Evolutionary conservation across 2,329 filamentous ascomycete genomes (phyloP).

Genomic region (Colletotrichum destructivum): DNA sequence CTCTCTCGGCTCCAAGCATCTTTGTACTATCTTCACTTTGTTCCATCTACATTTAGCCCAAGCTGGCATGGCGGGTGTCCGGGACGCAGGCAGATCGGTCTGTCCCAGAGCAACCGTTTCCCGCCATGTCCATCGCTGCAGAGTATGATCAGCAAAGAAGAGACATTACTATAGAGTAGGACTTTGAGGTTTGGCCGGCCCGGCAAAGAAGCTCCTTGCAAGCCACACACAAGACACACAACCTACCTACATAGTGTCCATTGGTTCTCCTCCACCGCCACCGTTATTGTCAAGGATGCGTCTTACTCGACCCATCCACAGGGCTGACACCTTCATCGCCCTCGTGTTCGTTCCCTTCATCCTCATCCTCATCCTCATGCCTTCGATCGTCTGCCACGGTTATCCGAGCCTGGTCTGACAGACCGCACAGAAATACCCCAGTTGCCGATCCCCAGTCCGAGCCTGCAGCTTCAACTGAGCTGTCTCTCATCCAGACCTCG

Average conservation of each 20-base stretch:
- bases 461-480: slow-evolving; percentile 26
- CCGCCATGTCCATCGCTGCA: too few species aligned
- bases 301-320: slow-evolving; percentile 30
- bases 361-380: slow-evolving; percentile 20
- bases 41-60: too few species aligned
- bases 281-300: slow-evolving; percentile 19
- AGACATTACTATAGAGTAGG: too few species aligned
- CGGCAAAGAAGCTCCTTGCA: slow-evolving; percentile 1
- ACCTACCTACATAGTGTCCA: neutral
- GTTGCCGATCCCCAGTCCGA: slow-evolving; percentile 18
- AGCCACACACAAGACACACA: too few species aligned
- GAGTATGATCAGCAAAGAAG: neutral
- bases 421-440: slow-evolving; percentile 2
- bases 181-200: neutral
- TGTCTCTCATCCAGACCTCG: slow-evolving; percentile 38
- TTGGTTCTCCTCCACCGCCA: slow-evolving; percentile 8
- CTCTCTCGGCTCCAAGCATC: too few species aligned
- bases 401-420: slow-evolving; percentile 23
- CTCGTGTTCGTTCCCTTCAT: slow-evolving; percentile 5
- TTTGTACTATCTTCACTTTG: too few species aligned
- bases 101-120: too few species aligned
- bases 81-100: too few species aligned
- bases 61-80: too few species aligned
- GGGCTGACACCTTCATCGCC: slow-evolving; percentile 25
- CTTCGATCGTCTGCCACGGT: slow-evolving; percentile 16